Evolutionary conservation across 164 flowering plant genomes (phyloP), one percentile per base, ranked within the genome.

Genomic region (Berberis vulgaris): DNA sequence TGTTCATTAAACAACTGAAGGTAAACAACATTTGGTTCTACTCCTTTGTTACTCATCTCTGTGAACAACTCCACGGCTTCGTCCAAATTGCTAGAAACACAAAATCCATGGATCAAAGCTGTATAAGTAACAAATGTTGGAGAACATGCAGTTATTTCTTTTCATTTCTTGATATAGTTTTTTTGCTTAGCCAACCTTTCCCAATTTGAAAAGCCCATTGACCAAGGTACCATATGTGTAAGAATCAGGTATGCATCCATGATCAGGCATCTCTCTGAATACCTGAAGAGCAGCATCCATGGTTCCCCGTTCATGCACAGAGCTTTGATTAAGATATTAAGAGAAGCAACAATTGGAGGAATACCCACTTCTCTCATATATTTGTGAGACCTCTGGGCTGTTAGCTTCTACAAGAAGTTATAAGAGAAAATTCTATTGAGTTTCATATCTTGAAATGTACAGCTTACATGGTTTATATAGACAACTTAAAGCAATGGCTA

Each of bases 151-250:
- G 26, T 26, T 26, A 26, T 80, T 83, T 6, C 53, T 52, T 60
- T 68, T 75, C 99, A 94, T 94, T 74, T 87, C 89, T 56, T 69
- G 57, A 46, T 91, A 80, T 41, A 91, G 73, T 49, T 74, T 82
- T 74, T 79, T 81, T 4, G 95, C 99, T 59, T 94, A 86, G 53
- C 6, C 67, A 46, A 75, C 70, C 72, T 69, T 83, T 56, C 87
- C 88, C 1, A 76, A 74, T 65, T 78, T 80, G 74, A 89, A 89
- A 56, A 94, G 49, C 9, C 97, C 98, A 75, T 79, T 84, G 52
- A 94, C 83, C 71, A 94, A 56, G 38, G 98, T 94, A 50, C 97
- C 97, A 73, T 94, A 94, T 0, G 98, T 91, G 71, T 84, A 88
- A 9, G 87, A 79, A 84, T 94, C 97, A 1, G 97, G 97, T 59